Evolutionary conservation across 768 basidiomycete species (phyloP).

Genomic region (Tricholoma sp.): DNA sequence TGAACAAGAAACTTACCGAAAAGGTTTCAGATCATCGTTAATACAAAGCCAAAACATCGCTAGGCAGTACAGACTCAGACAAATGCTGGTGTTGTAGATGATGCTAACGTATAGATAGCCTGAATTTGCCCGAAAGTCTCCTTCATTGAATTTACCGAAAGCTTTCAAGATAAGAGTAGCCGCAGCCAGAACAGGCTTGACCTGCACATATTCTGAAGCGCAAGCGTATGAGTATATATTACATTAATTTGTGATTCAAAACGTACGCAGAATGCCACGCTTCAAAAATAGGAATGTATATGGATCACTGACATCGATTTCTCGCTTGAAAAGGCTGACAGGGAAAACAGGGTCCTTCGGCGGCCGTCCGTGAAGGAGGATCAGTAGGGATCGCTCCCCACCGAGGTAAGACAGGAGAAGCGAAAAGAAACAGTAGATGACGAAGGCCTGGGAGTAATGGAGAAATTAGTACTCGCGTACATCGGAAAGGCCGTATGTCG

Average conservation of each 20-base stretch:
- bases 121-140: slow-evolving; percentile 75
- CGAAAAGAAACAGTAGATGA: slow-evolving; percentile 90
- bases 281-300: slow-evolving; percentile 92
- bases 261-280: slow-evolving; percentile 86
- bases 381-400: slow-evolving; percentile 89
- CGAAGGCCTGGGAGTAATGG: slow-evolving; percentile 63
- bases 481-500: too few species aligned
- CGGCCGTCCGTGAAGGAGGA: slow-evolving; percentile 84
- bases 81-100: slow-evolving; percentile 80
- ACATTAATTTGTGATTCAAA: background rate
- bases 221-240: slow-evolving; percentile 2
- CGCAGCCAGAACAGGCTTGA: slow-evolving; percentile 87
- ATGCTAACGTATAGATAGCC: slow-evolving; percentile 91
- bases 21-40: slow-evolving; percentile 82
- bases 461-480: background rate
- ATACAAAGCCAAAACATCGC: slow-evolving; percentile 98
- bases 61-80: slow-evolving; percentile 79
- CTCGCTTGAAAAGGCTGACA: slow-evolving; percentile 71
- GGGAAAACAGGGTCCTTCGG: slow-evolving; percentile 89
- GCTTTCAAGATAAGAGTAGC: slow-evolving; percentile 85
- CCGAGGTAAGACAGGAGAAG: slow-evolving; percentile 82
- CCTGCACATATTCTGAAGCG: slow-evolving; percentile 85
- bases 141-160: slow-evolving; percentile 83
- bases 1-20: slow-evolving; percentile 48
- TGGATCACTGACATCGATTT: slow-evolving; percentile 93